Base-by-base conservation (phyloP, 192 early-diverging fungal species). In the Mortierella hygrophila region DNA sequence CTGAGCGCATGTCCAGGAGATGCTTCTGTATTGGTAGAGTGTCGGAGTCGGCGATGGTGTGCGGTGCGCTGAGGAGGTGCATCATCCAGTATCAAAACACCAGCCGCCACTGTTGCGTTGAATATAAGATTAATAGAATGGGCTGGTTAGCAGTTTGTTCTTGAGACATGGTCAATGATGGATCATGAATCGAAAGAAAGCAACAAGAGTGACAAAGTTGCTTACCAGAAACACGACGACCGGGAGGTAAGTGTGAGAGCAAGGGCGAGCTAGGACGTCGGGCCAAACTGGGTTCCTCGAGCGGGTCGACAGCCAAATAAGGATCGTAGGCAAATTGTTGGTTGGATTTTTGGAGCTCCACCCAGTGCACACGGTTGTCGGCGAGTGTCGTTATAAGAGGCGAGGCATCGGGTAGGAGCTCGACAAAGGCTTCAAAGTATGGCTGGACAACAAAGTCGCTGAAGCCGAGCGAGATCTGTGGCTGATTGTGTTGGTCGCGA, bases 361-460 rank as follows among this genome's bases (percentile, higher is more conserved):
- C 81, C 94, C 94, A 96, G 42, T 89, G 88, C 9, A 38, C 79
- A 55, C 92, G 86, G 79, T 96, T 96, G n/a, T 55, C 75, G 4
- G 88, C 78, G 21, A 97, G 87, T 23, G 88, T 83, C 4, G 91
- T 89, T 10, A 97, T 81, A 54, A 94, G 88, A 26, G 88, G 85
- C 3, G 91, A 88, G 0, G 93, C 91, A 4, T 91, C 88, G 0
- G 96, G 95, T 60, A 98, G 92, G 7, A 97, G 86, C 40, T 95
- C 93, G 18, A 93, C 93, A 55, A 97, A 91, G 71, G 92, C 91
- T 71, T 95, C 93, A 89, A 97, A 97, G 75, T 97, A 97, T 5
- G 98, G 98, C 40, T 93, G 92, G 0, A 95, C 95, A 18, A 99
- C 94, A 72, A 96, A 96, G 78, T 96, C 95, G 75, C 95, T 94